Evolutionary conservation across 306 rosid species (phyloP), one percentile per base, ranked within the genome.

Genomic region (Argentina anserina): DNA sequence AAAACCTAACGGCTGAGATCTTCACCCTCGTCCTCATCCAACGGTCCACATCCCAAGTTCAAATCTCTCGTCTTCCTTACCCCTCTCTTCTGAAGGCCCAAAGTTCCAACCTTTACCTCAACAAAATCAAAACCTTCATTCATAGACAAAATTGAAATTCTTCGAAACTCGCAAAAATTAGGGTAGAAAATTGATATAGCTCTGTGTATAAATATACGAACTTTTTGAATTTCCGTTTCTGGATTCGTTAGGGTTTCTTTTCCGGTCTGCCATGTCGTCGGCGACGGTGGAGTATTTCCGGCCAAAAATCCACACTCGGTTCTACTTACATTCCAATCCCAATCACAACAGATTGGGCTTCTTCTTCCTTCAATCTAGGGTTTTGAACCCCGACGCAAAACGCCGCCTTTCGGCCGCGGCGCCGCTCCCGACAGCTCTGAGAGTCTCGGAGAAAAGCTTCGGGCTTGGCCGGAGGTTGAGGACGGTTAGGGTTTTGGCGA

Each of bases 241-340:
- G 29, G 15, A 14, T 55, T 73, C 62, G 55, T 7, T 71, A 53
- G 74, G 75, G 73, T 64, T 60, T 15, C 18, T 17, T n/a, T n/a
- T 53, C 60, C 10, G 9, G 29, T 75, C 66, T 71, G 82, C 46
- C 68, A 93, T 93, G 98, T 14, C n/a, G 50, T 70, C 85, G 71
- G 73, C 92, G 59, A 9, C 59, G 65, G 73, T 90, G 40, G 98
- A 93, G 52, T 76, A 83, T 77, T 73, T 86, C 58, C 84, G 83
- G 42, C 89, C 93, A 3, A 29, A 87, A 58, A 71, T 86, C 63
- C 80, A 86, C 62, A 75, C 45, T 50, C 84, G 70, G 79, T 59
- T 90, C 39, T 79, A 78, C 68, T 60, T 84, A 18, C 77, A 83
- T 78, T 85, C 90, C n/a, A 76, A 80, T 67, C 75, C 76, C 36